Evolutionary conservation across 2,329 filamentous ascomycete genomes (phyloP).

Genomic region (Anisogramma anomala): DNA sequence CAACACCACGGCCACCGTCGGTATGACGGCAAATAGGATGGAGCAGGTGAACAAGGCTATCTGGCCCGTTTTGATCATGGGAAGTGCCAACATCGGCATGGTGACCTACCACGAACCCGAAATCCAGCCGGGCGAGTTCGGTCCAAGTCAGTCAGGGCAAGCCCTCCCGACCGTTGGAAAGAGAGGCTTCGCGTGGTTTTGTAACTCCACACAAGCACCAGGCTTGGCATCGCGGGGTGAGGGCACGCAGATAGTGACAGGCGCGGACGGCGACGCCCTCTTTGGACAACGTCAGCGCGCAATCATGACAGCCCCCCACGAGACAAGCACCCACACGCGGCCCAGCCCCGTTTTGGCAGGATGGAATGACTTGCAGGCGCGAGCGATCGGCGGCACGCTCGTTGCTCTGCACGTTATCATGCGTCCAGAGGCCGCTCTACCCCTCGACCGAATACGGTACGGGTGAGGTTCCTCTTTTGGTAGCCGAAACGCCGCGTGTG

Average conservation of each 20-base stretch:
- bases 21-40: conserved; percentile 3
- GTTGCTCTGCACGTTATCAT: background rate
- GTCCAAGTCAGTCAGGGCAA: conserved; percentile 1
- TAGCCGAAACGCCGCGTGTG: conserved; percentile 6
- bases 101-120: background rate
- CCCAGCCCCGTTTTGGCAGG: conserved; percentile 7
- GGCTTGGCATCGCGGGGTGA: background rate
- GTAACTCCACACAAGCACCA: background rate
- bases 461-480: conserved; percentile 8
- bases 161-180: background rate
- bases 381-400: background rate
- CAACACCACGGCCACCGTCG: conserved; percentile 3
- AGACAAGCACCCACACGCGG: conserved; percentile 2
- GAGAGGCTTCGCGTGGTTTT: background rate
- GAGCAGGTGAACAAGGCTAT: conserved; percentile 4
- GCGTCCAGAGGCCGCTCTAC: conserved; percentile 1
- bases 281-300: background rate
- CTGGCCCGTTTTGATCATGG: conserved; percentile 2
- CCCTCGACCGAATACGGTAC: conserved; percentile 1
- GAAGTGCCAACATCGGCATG: background rate
- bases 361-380: conserved; percentile 10
- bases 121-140: background rate
- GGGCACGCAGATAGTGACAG: background rate
- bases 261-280: conserved; percentile 1
- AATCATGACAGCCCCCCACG: conserved; percentile 2